Conservation (phyloP, 257 asterid genomes). For the Plantago elongata region DNA sequence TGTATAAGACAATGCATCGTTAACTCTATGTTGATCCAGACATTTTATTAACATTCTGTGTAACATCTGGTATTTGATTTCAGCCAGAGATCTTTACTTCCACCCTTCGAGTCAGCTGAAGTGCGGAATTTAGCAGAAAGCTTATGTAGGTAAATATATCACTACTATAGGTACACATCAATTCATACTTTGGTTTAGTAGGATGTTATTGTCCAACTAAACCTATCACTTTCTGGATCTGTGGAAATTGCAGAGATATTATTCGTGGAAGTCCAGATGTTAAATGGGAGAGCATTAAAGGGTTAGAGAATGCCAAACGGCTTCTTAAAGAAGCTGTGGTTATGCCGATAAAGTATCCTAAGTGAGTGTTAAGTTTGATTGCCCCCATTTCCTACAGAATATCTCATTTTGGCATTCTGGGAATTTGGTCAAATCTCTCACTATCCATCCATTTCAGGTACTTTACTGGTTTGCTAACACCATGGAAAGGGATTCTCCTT, state of each 20-base stretch:
- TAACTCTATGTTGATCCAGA: no score
- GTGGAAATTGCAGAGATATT: constrained; percentile 63
- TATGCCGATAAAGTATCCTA: constrained; percentile 99
- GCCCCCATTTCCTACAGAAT: constrained; percentile 18
- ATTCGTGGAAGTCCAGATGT: constrained; percentile 96
- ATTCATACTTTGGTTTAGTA: constrained; percentile 17
- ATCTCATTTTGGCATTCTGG: constrained; percentile 7
- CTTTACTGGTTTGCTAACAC: constrained; percentile 92
- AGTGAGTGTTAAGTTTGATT: constrained; percentile 37
- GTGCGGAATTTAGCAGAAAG: constrained; percentile 88
- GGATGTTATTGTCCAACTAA: constrained; percentile 14
- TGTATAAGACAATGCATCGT: no score
- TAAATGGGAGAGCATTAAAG: constrained; percentile 87
- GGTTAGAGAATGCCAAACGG: constrained; percentile 88
- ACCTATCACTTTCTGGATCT: constrained; percentile 12
- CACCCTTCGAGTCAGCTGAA: constrained; percentile 94
- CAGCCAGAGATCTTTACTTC: constrained; percentile 84
- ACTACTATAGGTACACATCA: constrained; percentile 2
- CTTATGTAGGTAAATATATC: constrained; percentile 65
- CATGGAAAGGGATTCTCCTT: constrained; percentile 99
- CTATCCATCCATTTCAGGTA: constrained; percentile 44
- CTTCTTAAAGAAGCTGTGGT: constrained; percentile 98
- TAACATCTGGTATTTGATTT: constrained; percentile 23
- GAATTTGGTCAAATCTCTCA: constrained; percentile 14
- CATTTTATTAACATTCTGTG: neutral